Evolutionary conservation across 495 filamentous ascomycete genomes (phyloP).

Genomic region (Penicillium daleae): DNA sequence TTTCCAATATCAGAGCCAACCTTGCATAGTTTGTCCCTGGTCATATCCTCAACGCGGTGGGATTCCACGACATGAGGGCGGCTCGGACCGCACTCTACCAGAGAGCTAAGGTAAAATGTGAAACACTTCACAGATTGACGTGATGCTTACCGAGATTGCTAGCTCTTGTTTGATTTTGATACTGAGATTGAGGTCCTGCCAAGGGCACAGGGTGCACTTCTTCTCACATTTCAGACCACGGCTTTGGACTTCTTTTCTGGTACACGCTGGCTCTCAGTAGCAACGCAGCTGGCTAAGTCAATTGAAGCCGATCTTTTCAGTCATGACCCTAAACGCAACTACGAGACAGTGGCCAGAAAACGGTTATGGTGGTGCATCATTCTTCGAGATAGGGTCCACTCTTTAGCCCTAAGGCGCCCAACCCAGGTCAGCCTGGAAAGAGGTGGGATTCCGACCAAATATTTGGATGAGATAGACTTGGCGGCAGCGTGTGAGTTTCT

Average conservation of each 20-base stretch:
- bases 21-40: background rate
- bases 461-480: background rate
- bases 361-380: background rate
- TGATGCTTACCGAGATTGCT: background rate
- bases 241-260: conserved; percentile 1
- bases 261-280: background rate
- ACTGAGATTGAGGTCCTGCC: background rate
- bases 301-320: background rate
- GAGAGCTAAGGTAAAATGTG: background rate
- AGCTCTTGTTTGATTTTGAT: background rate
- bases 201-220: background rate
- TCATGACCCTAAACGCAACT: background rate
- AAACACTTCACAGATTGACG: background rate
- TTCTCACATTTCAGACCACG: background rate
- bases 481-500: background rate
- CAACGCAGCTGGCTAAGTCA: background rate
- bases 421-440: background rate
- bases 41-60: background rate
- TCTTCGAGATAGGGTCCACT: background rate
- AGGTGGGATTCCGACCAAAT: background rate
- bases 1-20: background rate
- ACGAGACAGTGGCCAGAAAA: background rate
- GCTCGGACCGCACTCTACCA: background rate
- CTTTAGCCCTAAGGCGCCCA: background rate
- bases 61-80: background rate